These are phyloP conservation scores for Corrigiola litoralis DNA, from an alignment of 179 eudicot genomes.

Conservation along the genomic window DNA sequence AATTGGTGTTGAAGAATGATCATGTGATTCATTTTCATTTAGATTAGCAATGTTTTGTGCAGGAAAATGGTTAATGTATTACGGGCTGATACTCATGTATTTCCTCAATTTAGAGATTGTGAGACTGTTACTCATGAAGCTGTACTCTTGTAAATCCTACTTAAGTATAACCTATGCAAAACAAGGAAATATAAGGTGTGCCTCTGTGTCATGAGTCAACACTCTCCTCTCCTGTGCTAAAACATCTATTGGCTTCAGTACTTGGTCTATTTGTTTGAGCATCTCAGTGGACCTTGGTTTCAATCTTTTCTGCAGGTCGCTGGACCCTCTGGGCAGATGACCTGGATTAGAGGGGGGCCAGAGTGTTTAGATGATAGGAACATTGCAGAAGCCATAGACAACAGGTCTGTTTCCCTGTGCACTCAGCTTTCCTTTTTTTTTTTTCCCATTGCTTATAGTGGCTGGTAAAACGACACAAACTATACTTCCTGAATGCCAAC, in stretches of 20 bases:
- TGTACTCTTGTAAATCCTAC: too few relatives aligned
- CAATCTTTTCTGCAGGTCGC: slow-evolving; percentile 43
- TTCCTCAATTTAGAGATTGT: too few relatives aligned
- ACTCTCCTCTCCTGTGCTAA: too few relatives aligned
- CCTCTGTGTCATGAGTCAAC: too few relatives aligned
- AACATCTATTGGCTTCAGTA: neutral
- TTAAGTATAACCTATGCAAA: too few relatives aligned
- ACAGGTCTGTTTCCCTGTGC: slow-evolving; percentile 38
- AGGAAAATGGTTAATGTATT: too few relatives aligned
- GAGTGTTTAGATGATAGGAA: slow-evolving; percentile 55
- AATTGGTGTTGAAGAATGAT: too few relatives aligned
- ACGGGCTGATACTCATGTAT: too few relatives aligned
- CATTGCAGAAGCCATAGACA: slow-evolving; percentile 70
- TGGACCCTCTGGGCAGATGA: slow-evolving; percentile 92
- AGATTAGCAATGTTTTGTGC: too few relatives aligned
- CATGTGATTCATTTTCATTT: too few relatives aligned
- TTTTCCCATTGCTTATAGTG: neutral
- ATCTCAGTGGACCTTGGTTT: slow-evolving; percentile 1
- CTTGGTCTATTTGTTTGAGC: neutral
- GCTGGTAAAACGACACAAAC: neutral
- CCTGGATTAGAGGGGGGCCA: slow-evolving; percentile 88
- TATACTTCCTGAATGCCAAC: neutral
- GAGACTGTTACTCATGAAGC: too few relatives aligned
- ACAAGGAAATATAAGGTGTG: too few relatives aligned
- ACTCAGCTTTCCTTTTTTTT: neutral